phyloP scores from a whole-genome alignment of 352 stramenopile genomes.

The Phytophthora podocarpi region DNA sequence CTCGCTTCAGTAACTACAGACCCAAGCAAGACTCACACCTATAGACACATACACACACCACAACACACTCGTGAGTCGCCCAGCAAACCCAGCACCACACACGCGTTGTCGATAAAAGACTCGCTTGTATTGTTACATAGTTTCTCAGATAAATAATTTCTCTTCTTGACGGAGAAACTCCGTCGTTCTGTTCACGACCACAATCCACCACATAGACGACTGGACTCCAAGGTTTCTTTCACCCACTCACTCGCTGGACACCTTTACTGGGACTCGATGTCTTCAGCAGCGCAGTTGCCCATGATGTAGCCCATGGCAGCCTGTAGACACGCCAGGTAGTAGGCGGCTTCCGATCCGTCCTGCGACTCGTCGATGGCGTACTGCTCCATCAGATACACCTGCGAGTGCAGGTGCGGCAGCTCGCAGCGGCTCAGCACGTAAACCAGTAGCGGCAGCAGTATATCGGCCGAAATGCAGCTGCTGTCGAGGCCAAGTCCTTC shows the following conservation, averaged over 20 bases:
- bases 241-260: neutral
- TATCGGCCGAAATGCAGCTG: conserved; percentile 73
- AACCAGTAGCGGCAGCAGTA: conserved; percentile 78
- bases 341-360: conserved; percentile 78
- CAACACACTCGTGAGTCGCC: conserved; percentile 10
- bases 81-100: conserved; percentile 1
- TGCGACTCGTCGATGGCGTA: conserved; percentile 72
- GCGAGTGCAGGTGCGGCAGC: conserved; percentile 73
- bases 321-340: conserved; percentile 84
- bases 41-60: conserved; percentile 6
- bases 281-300: conserved; percentile 31
- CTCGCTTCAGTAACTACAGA: conserved; percentile 50
- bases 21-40: too few species aligned
- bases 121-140: conserved; percentile 44
- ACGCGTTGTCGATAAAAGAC: conserved; percentile 26
- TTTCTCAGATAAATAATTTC: conserved; percentile 39
- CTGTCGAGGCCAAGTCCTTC: conserved; percentile 47
- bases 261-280: conserved; percentile 20
- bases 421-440: conserved; percentile 73
- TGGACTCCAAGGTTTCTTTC: conserved; percentile 6
- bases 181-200: conserved; percentile 28
- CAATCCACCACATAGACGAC: conserved; percentile 11
- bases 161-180: conserved; percentile 19
- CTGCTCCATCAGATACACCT: conserved; percentile 82
- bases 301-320: conserved; percentile 84